Evolutionary conservation across 2,329 filamentous ascomycete genomes (phyloP).

Genomic region (Fusarium caatingaense): DNA sequence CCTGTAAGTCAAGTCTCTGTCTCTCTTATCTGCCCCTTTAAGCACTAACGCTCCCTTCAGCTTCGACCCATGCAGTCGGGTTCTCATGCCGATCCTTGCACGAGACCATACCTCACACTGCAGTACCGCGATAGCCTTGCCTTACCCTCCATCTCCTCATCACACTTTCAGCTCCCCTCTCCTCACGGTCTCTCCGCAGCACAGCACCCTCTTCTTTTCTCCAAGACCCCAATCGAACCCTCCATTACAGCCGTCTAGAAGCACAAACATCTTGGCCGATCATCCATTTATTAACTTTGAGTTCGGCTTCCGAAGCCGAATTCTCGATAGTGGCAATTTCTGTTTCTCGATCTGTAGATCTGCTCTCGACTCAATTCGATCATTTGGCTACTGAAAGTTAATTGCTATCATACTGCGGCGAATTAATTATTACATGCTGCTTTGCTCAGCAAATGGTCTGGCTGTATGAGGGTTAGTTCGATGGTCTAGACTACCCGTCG

Average conservation of each 20-base stretch:
- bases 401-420: background rate
- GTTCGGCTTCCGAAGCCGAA: slow-evolving; percentile 11
- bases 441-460: background rate
- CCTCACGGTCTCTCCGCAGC: slow-evolving; percentile 37
- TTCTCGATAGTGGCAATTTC: background rate
- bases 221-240: slow-evolving; percentile 32
- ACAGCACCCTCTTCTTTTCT: slow-evolving; percentile 18
- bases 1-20: background rate
- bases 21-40: slow-evolving; percentile 6
- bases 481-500: background rate
- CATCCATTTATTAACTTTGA: background rate
- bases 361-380: background rate
- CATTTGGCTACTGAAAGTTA: background rate
- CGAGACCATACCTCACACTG: background rate
- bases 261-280: background rate
- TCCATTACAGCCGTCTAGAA: slow-evolving; percentile 18
- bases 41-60: background rate
- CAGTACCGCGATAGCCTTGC: background rate
- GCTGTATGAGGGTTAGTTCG: background rate
- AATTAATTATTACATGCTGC: background rate
- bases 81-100: slow-evolving; percentile 17
- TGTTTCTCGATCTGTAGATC: background rate
- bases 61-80: background rate
- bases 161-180: slow-evolving; percentile 15
- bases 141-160: background rate